Base-by-base conservation (phyloP, 176 grass and related monocot species). In the Carex pumila region DNA sequence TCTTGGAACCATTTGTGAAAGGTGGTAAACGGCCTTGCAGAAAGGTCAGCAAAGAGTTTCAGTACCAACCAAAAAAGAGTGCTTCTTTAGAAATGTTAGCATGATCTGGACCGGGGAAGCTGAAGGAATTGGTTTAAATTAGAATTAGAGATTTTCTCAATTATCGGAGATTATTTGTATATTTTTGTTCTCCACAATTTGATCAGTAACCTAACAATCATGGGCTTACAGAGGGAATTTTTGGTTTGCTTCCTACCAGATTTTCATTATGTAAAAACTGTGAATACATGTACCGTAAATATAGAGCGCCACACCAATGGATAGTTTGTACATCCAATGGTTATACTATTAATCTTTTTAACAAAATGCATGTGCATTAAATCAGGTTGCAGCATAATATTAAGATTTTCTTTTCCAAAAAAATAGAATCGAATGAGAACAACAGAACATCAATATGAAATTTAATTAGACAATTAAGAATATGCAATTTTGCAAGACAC, bases 231-330 rank as follows among this genome's bases (percentile, higher is more conserved):
- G 73, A 78, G 73, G 50, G 29, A 78, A 57, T 36, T 71, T 78
- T 78, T 78, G 54, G 52, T 32, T 78, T 78, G 52, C 45, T 78
- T 57, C 22, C 50, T 77, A 18, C 52, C 52, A 78, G 73, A 55
- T 78, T 78, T 78, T 78, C 73, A 57, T 78, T 34, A 15, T 78
- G 73, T 78, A 78, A 76, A 62, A 32, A 32, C 29, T 78, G 73
- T 78, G 73, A 78, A 78, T 78, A 78, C 53, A 78, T 78, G 72
- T 77, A 77, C 49, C 72, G 32, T 74, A 52, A 54, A 75, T 34
- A 78, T 78, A 57, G 73, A 71, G 73, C 73, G 53, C 73, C 5
- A 39, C 37, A 39, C 37, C 70, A 78, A 57, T 78, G 49, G 73
- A 78, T 78, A 78, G 73, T 78, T 78, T 78, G 50, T 77, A 14